A percentile compares a stretch with the other conserved stretches of the same genome.
These are phyloP conservation scores for Beta lomatogona DNA, from an alignment of 179 eudicot genomes.

Conservation along the genomic window DNA sequence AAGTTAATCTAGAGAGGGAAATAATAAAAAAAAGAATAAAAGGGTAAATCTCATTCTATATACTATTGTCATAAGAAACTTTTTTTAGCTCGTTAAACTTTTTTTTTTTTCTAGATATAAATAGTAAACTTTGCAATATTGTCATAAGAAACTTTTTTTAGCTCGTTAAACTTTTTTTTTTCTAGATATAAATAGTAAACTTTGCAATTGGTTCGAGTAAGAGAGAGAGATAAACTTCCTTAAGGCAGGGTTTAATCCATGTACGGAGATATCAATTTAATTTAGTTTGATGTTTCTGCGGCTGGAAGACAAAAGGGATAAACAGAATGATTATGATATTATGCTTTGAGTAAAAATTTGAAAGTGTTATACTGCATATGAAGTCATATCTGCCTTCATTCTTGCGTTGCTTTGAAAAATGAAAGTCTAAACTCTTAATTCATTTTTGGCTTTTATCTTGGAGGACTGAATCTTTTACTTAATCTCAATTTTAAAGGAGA, in stretches of 20 bases:
- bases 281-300: neutral
- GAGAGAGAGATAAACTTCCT: neutral
- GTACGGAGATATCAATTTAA: neutral
- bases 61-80: too few relatives aligned
- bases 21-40: too few relatives aligned
- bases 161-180: too few relatives aligned
- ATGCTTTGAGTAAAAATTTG: conserved; percentile 27
- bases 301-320: conserved; percentile 1
- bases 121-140: too few relatives aligned
- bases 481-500: neutral
- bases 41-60: too few relatives aligned
- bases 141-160: too few relatives aligned
- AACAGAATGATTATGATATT: neutral
- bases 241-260: neutral
- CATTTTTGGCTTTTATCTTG: conserved; percentile 8
- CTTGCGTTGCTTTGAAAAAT: conserved; percentile 16
- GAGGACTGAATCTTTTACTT: neutral
- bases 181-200: too few relatives aligned
- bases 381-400: conserved; percentile 9
- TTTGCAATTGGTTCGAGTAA: neutral
- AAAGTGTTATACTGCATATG: neutral
- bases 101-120: too few relatives aligned
- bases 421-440: neutral
- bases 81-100: too few relatives aligned
- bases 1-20: too few relatives aligned